Conservation (phyloP, 176 grass and related monocot genomes). For the Calamus simplicifolius region DNA sequence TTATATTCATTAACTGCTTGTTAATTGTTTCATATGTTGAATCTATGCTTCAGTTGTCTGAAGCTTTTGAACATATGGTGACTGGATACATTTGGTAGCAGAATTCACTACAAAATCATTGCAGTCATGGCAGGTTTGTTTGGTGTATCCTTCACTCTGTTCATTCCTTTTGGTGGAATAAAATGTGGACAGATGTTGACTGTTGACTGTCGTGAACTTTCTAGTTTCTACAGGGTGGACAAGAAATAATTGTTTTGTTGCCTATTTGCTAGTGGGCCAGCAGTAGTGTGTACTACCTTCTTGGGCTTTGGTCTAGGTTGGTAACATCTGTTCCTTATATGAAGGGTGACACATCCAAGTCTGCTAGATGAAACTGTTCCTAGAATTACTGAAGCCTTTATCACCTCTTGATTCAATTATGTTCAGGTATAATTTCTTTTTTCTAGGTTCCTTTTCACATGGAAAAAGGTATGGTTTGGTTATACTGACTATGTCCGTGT, state of each 20-base stretch:
- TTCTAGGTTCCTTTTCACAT: not conserved
- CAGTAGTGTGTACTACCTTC: slow-evolving; percentile 93
- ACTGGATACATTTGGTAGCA: slow-evolving; percentile 92
- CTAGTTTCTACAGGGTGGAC: too few species aligned
- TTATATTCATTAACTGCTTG: not conserved
- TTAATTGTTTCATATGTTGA: not conserved
- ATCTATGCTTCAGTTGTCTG: slow-evolving; percentile 57
- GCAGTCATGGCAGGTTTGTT: slow-evolving; percentile 94
- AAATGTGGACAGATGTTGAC: too few species aligned
- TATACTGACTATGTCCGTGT: slow-evolving; percentile 6
- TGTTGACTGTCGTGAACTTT: too few species aligned
- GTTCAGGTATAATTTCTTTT: slow-evolving; percentile 59
- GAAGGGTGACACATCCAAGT: slow-evolving; percentile 90
- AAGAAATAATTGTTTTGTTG: not conserved
- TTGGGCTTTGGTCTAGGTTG: slow-evolving; percentile 94
- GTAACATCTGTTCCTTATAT: slow-evolving; percentile 98
- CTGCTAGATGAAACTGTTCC: slow-evolving; percentile 95
- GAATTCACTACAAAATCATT: slow-evolving; percentile 94
- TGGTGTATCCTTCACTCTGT: slow-evolving; percentile 15
- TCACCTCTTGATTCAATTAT: slow-evolving; percentile 92
- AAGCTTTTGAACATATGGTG: slow-evolving; percentile 82
- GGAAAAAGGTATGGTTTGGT: not conserved
- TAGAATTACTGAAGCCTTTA: slow-evolving; percentile 96
- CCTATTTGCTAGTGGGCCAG: slow-evolving; percentile 78
- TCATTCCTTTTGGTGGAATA: not conserved